Evolutionary conservation across 495 filamentous ascomycete species (phyloP), one percentile per base, ranked within the genome.

Genomic region (Tetracladium marchalianum): DNA sequence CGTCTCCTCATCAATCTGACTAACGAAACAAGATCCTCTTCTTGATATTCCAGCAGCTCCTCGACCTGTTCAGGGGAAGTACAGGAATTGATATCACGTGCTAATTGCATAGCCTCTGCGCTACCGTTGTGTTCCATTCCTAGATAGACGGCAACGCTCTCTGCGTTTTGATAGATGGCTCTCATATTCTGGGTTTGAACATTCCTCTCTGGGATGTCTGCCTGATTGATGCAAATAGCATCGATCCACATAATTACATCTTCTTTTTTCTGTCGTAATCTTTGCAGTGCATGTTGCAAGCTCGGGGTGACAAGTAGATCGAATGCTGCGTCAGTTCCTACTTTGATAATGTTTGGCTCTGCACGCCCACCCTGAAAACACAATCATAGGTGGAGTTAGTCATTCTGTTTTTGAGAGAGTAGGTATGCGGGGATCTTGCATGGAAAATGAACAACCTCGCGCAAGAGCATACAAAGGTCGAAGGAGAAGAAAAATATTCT

Each of bases 211-310:
- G 35, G 17, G 27, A 49, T 45, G 31, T 58, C 39, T 11, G 46
- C 19, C 44, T 58, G 56, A 40, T 59, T 51, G 39, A 62, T 55
- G 39, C 49, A 56, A 0, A 56, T 27, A 4, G 53, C 48, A 22
- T 52, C 53, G 8, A 52, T 34, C 53, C 53, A 56, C 9, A 56
- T 9, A 9, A 46, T 27, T 4, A 56, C 19, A 3, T 40, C 22
- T 6, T 34, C 33, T 24, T 5, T 10, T 43, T 24, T 15, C 8
- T 12, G 36, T 4, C 53, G 35, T 11, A 56, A 34, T 11, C 46
- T 43, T 9, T 40, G 31, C 8, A 56, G 32, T n/a, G 49, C 53
- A 27, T 46, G 35, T 11, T 39, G n/a, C 9, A 56, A 33, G 16
- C 52, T 56, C 10, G 19, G 36, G 1, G 49, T 56, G 1, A 49